phyloP scores from a whole-genome alignment of 139 green algal genomes.

The Volvox reticuliferus region DNA sequence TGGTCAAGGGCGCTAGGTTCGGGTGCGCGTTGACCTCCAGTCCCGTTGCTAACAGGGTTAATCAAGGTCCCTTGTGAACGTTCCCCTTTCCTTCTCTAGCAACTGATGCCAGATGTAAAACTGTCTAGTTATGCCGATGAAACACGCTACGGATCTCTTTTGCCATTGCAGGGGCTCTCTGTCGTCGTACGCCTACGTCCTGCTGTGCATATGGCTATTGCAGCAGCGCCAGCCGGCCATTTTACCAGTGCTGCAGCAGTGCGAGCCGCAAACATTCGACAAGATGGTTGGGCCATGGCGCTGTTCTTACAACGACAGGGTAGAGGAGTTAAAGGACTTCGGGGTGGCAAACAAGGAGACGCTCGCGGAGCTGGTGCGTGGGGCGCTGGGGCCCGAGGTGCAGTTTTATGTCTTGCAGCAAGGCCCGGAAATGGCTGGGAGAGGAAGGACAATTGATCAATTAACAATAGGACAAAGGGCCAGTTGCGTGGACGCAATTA shows the following conservation, averaged over 20 bases:
- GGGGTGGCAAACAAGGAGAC: slow-evolving; percentile 84
- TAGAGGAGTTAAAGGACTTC: slow-evolving; percentile 74
- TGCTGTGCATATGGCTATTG: slow-evolving; percentile 93
- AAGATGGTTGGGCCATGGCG: slow-evolving; percentile 65
- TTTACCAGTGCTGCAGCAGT: slow-evolving; percentile 86
- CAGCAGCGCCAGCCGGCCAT: slow-evolving; percentile 85
- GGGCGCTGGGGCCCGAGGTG: not conserved
- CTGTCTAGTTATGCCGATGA: too few species aligned
- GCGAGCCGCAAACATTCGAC: slow-evolving; percentile 60
- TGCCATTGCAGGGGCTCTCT: slow-evolving; percentile 80
- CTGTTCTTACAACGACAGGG: slow-evolving; percentile 82
- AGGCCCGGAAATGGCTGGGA: too few species aligned
- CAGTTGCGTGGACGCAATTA: too few species aligned
- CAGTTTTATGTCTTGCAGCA: not conserved
- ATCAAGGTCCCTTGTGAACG: too few species aligned
- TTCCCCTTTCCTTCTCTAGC: too few species aligned
- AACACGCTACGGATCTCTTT: too few species aligned
- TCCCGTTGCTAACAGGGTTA: too few species aligned
- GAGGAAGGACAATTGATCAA: too few species aligned
- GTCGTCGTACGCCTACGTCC: slow-evolving; percentile 92
- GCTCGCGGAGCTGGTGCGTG: slow-evolving; percentile 77
- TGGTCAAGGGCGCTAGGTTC: too few species aligned
- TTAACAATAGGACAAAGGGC: too few species aligned
- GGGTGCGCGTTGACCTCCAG: too few species aligned
- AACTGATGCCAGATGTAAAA: too few species aligned